Conservation (phyloP, 83 land plant genomes). For the Isoetes engelmannii region DNA sequence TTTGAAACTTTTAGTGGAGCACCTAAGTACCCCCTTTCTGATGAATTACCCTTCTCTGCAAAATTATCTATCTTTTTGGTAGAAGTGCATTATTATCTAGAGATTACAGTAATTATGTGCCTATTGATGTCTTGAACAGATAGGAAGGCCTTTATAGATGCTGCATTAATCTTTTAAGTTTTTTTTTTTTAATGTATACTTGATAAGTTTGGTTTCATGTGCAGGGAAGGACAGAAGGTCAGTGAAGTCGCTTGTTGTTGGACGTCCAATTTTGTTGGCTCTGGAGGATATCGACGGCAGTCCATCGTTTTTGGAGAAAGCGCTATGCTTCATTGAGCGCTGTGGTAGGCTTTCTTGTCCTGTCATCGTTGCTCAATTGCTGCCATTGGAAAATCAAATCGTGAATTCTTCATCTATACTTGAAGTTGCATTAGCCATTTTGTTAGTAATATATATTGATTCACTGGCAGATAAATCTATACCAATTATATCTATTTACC, state of each 20-base stretch:
- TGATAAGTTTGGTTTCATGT: background rate
- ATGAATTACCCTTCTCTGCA: no score
- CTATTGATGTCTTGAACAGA: no score
- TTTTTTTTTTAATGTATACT: no score
- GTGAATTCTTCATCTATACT: background rate
- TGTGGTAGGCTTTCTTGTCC: constrained; percentile 49
- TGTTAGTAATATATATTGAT: background rate
- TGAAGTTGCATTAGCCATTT: background rate
- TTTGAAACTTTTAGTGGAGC: no score
- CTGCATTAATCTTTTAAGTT: no score
- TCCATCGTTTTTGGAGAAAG: constrained; percentile 95
- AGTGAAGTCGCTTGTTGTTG: constrained; percentile 92
- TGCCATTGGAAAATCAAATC: background rate
- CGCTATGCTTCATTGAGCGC: constrained; percentile 77
- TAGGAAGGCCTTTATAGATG: no score
- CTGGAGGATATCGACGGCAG: constrained; percentile 96
- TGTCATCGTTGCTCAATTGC: background rate
- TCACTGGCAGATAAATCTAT: no score
- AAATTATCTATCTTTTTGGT: no score
- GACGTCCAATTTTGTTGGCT: constrained; percentile 92
- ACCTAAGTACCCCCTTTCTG: no score
- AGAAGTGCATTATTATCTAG: no score
- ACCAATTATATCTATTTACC: background rate
- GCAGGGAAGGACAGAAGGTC: constrained; percentile 85
- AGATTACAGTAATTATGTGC: no score